Evolutionary conservation across 1,284 basidiomycete genomes (phyloP).

Genomic region (Coniferiporia sulphurascens): DNA sequence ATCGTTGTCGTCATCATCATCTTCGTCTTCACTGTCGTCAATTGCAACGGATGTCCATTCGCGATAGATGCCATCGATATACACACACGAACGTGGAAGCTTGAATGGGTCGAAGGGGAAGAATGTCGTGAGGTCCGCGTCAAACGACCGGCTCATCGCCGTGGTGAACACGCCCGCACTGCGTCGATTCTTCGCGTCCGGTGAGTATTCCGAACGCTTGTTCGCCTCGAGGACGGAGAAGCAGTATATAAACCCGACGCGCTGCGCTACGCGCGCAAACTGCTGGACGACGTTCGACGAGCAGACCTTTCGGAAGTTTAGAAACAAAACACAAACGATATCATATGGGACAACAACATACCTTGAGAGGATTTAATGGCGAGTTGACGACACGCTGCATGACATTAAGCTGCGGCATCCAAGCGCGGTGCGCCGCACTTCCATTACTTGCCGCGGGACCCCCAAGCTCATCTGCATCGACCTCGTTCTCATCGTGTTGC

Average conservation of each 20-base stretch:
- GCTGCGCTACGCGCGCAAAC: slow-evolving; percentile 91
- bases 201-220: slow-evolving; percentile 47
- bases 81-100: slow-evolving; percentile 68
- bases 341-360: slow-evolving; percentile 31
- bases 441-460: slow-evolving; percentile 24
- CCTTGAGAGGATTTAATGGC: slow-evolving; percentile 87
- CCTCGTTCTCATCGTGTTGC: slow-evolving; percentile 46
- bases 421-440: slow-evolving; percentile 46
- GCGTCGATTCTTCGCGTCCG: slow-evolving; percentile 2
- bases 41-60: slow-evolving; percentile 78
- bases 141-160: slow-evolving; percentile 38
- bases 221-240: slow-evolving; percentile 92
- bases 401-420: slow-evolving; percentile 81
- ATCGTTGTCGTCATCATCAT: slow-evolving; percentile 49
- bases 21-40: slow-evolving; percentile 63
- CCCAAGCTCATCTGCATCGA: slow-evolving; percentile 42
- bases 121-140: slow-evolving; percentile 76
- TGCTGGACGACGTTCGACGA: slow-evolving; percentile 88
- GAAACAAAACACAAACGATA: background rate
- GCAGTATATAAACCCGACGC: slow-evolving; percentile 92
- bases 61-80: slow-evolving; percentile 67
- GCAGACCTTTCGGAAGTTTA: slow-evolving; percentile 57
- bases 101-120: slow-evolving; percentile 99
- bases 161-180: slow-evolving; percentile 24
- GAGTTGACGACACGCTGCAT: slow-evolving; percentile 81